A percentile compares a stretch with the other conserved stretches of the same genome.
phyloP scores from a whole-genome alignment of 192 early-diverging fungal genomes.

The Backusella psychrophila region DNA sequence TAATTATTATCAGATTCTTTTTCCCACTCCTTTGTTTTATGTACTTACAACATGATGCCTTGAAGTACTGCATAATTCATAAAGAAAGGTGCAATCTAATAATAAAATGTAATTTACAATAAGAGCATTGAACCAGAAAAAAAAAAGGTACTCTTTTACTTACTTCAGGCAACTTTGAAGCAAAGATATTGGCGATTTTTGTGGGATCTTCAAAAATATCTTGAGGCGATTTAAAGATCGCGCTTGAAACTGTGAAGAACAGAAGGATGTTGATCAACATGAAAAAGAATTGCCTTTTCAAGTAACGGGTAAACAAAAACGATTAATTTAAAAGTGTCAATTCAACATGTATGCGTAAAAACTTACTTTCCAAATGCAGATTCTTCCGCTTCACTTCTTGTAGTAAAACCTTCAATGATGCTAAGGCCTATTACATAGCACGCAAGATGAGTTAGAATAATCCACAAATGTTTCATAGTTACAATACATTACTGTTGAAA shows the following conservation, averaged over 20 bases:
- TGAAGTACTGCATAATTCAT: constrained; percentile 72
- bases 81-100: constrained; percentile 70
- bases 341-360: no score
- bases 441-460: background rate
- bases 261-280: constrained; percentile 74
- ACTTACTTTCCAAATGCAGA: constrained; percentile 39
- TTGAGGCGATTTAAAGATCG: constrained; percentile 59
- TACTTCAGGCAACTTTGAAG: constrained; percentile 61
- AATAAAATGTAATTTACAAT: constrained; percentile 3
- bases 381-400: constrained; percentile 43
- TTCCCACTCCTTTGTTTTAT: background rate
- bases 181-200: constrained; percentile 60
- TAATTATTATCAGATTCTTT: background rate
- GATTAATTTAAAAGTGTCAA: background rate
- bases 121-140: background rate
- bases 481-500: constrained; percentile 46
- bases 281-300: constrained; percentile 70
- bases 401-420: constrained; percentile 43
- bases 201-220: constrained; percentile 65
- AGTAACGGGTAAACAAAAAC: background rate
- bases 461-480: background rate
- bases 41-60: constrained; percentile 56
- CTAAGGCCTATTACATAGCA: constrained; percentile 28
- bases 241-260: constrained; percentile 71
- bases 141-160: background rate